These are phyloP conservation scores for Xylaria cubensis DNA, from an alignment of 495 filamentous ascomycete genomes.

Conservation along the genomic window DNA sequence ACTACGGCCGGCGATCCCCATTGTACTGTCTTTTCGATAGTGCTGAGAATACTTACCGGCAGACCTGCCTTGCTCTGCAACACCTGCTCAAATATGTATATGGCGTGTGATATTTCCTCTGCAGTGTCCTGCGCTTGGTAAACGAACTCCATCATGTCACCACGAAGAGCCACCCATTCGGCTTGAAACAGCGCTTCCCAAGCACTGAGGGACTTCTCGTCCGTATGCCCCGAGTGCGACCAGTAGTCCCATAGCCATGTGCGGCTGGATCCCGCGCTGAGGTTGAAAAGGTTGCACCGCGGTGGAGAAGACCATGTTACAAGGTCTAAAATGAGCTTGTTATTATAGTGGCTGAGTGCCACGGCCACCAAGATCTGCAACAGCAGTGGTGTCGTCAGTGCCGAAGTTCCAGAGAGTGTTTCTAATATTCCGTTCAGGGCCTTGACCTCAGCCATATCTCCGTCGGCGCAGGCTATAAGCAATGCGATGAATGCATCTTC, in stretches of 20 bases:
- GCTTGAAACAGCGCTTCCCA: background rate
- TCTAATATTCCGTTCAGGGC: background rate
- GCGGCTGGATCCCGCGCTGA: background rate
- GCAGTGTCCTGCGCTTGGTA: conserved; percentile 3
- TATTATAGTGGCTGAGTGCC: background rate
- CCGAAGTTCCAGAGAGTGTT: background rate
- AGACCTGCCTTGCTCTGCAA: background rate
- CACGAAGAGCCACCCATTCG: conserved; percentile 4
- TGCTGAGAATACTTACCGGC: background rate
- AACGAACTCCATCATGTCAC: conserved; percentile 5
- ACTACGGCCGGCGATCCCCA: conserved; percentile 6
- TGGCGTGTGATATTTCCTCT: background rate
- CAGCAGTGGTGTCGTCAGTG: background rate
- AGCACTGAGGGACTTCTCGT: background rate
- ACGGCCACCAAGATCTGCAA: conserved; percentile 10
- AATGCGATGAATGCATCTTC: conserved; percentile 6
- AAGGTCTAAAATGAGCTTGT: conserved; percentile 1
- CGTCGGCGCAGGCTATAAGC: conserved; percentile 6
- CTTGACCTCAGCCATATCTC: background rate
- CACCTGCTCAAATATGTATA: background rate
- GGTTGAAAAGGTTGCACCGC: conserved; percentile 9
- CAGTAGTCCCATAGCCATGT: conserved; percentile 8
- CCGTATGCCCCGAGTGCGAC: background rate
- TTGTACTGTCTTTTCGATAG: background rate
- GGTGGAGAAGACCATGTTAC: conserved; percentile 6